A percentile compares a stretch with the other conserved stretches of the same genome.
Conservation (phyloP, 202 grass and related monocot species). For the Digitaria exilis region DNA sequence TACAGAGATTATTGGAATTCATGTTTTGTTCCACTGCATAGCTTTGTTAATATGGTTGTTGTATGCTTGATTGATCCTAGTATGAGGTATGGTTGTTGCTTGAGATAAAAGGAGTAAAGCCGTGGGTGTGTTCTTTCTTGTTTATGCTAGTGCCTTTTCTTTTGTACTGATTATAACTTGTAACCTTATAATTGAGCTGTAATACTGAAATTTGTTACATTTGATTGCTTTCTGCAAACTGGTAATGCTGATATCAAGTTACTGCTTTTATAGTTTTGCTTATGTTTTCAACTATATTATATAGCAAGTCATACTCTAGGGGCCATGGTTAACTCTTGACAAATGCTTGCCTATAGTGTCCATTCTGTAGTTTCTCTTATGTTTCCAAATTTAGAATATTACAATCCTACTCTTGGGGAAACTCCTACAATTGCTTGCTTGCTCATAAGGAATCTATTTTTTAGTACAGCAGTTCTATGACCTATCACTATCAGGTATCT, state of each 20-base stretch:
- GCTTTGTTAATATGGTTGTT: not conserved
- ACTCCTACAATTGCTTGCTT: not conserved
- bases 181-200: not conserved
- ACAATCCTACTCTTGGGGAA: too few species aligned
- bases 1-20: slow-evolving; percentile 35
- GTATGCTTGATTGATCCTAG: not conserved
- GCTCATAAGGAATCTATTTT: not conserved
- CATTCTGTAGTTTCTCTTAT: not conserved
- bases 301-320: not conserved
- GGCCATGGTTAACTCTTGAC: not conserved
- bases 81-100: not conserved
- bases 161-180: not conserved
- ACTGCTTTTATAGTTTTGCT: not conserved
- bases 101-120: not conserved
- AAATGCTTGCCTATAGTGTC: not conserved
- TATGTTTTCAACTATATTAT: not conserved
- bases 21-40: not conserved
- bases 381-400: not conserved
- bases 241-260: not conserved
- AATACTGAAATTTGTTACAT: not conserved
- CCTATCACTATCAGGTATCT: not conserved
- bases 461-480: not conserved
- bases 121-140: not conserved
- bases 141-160: not conserved
- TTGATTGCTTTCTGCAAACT: not conserved